Evolutionary conservation across 345 rosid genomes (phyloP), one percentile per base, ranked within the genome.

Genomic region (Geranium brycei): DNA sequence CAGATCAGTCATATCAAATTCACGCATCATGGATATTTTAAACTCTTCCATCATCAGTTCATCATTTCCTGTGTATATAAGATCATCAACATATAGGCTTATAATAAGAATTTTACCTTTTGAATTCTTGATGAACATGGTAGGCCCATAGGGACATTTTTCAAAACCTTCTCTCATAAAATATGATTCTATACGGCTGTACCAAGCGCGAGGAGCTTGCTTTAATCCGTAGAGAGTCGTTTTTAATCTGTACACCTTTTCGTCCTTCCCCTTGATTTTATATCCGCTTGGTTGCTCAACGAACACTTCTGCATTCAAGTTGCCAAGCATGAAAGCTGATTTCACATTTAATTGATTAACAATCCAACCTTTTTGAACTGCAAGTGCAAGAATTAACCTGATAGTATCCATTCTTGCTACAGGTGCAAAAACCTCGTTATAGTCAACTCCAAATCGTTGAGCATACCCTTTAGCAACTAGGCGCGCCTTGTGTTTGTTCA

Each of bases 61-160:
- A 58, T 62, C 64, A 62, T 32, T 62, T 31, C 51, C 7, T 3
- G 64, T 62, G 3, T 3, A 64, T 10, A 47, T 51, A 1, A 64
- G 31, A 64, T 64, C 58, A 64, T 64, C 67, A 47, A 31, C 64
- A 31, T 62, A 62, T 31, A 62, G 19, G 31, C 64, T 31, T 16
- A 62, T 0, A 19, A 60, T 47, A 7, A 47, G 55, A 7, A 47
- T 47, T 14, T 47, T 47, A 23, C 2, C 28, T 23, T 23, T 23
- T 23, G 28, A 23, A 23, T 23, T 23, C n/a, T 23, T 23, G 28
- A 23, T 23, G 28, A 23, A 23, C 2, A 23, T 23, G 28, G 28
- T 23, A 23, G 28, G 28, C 1, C 2, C 28, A 23, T 23, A 23
- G 28, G 28, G 2, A 2, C 28, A 23, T 23, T 23, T 23, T 23